A percentile compares a stretch with the other conserved stretches of the same genome.
These are phyloP conservation scores for Cairneyella variabilis DNA, from an alignment of 495 filamentous ascomycete species.

Conservation along the genomic window DNA sequence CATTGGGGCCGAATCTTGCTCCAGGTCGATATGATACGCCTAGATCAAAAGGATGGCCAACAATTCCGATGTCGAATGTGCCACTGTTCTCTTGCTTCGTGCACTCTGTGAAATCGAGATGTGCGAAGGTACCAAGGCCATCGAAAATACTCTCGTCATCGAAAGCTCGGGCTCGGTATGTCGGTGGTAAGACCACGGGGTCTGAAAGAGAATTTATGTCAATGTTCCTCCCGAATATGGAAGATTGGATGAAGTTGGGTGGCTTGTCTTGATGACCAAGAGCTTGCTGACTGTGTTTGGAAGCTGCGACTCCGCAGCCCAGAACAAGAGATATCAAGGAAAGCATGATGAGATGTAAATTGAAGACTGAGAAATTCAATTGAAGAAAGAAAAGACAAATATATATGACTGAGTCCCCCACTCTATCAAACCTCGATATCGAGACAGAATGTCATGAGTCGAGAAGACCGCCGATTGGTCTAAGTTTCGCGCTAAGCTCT, in stretches of 20 bases:
- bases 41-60: slow-evolving; percentile 27
- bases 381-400: no score
- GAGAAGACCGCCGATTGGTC: no score
- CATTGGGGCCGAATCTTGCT: slow-evolving; percentile 70
- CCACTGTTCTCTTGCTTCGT: slow-evolving; percentile 10
- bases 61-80: slow-evolving; percentile 26
- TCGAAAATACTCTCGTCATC: slow-evolving; percentile 1
- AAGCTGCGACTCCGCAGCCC: no score
- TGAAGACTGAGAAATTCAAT: no score
- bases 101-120: slow-evolving; percentile 23
- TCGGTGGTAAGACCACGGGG: slow-evolving; percentile 12
- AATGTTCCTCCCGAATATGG: slow-evolving; percentile 16
- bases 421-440: no score
- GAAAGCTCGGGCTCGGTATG: slow-evolving; percentile 1
- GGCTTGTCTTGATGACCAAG: slow-evolving; percentile 1
- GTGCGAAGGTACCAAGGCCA: slow-evolving; percentile 21
- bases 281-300: no score
- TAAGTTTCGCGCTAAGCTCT: no score
- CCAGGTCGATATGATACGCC: slow-evolving; percentile 74
- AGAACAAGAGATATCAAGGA: no score
- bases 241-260: slow-evolving; percentile 18
- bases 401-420: no score
- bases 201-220: not conserved
- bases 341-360: no score
- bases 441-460: no score